Evolutionary conservation across 2,329 filamentous ascomycete genomes (phyloP).

Genomic region (Calonectria leucothoes): DNA sequence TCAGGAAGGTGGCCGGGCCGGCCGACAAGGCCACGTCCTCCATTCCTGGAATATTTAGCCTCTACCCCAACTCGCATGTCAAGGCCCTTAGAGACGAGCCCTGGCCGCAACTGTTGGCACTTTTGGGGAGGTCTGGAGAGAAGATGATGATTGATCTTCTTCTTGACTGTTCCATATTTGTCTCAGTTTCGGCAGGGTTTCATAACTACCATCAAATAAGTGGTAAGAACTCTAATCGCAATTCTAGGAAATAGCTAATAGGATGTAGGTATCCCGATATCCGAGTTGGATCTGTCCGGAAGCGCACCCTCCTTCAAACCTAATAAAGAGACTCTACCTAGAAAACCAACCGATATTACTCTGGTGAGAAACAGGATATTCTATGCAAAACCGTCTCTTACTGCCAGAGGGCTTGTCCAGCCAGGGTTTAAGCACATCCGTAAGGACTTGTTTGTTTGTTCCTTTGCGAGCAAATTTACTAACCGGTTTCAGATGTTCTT

Average conservation of each 20-base stretch:
- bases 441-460: constrained; percentile 57
- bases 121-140: constrained; percentile 82
- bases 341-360: constrained; percentile 69
- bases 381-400: constrained; percentile 81
- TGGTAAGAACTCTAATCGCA: constrained; percentile 60
- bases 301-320: constrained; percentile 18
- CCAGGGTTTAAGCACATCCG: constrained; percentile 86
- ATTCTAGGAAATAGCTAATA: neutral
- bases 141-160: constrained; percentile 82
- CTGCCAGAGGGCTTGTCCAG: constrained; percentile 72
- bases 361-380: constrained; percentile 88
- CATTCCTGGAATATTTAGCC: constrained; percentile 74
- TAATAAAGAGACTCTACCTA: neutral
- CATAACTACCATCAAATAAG: constrained; percentile 83
- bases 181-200: constrained; percentile 66
- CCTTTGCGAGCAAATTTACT: constrained; percentile 1
- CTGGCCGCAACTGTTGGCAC: constrained; percentile 80
- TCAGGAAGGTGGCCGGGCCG: constrained; percentile 61
- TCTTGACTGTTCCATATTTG: constrained; percentile 81
- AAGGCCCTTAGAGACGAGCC: constrained; percentile 73
- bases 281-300: constrained; percentile 53
- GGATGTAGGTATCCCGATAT: constrained; percentile 62
- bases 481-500: constrained; percentile 73
- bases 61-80: constrained; percentile 77
- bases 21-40: constrained; percentile 46